Evolutionary conservation across 2,329 filamentous ascomycete species (phyloP), one percentile per base, ranked within the genome.

Genomic region (Thyridium curvatum): DNA sequence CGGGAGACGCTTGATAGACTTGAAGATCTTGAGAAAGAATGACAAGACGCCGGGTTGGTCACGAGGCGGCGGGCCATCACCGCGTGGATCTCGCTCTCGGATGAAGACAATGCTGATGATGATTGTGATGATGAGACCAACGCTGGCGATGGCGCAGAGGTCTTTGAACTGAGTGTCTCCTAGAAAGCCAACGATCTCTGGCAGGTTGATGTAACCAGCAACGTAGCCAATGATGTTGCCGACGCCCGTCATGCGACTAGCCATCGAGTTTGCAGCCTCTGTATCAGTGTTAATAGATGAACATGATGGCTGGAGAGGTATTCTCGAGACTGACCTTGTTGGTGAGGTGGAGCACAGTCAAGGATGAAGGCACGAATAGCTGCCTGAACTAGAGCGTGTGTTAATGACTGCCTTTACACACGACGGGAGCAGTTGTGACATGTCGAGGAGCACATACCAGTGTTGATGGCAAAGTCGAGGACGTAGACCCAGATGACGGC

Each of bases 391-490:
- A 47, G 42, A 47, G 21, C 6, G 21, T 26, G 21, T 26, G 21
- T 26, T 26, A 26, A n/a, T n/a, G n/a, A n/a, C n/a, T n/a, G n/a
- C n/a, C n/a, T n/a, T n/a, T n/a, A n/a, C n/a, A n/a, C n/a, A n/a
- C n/a, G n/a, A n/a, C n/a, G n/a, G n/a, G n/a, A n/a, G n/a, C n/a
- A n/a, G 21, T 26, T 26, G 21, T 6, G 21, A 26, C 21, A 10
- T 16, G 30, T 16, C 7, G 8, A 8, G 15, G 28, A 12, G 37
- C 43, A 61, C 70, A 51, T 65, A 85, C 82, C 83, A 41, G 90
- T 93, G 62, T 97, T 97, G 66, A 97, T 93, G 52, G 90, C 81
- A 60, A 97, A 93, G 59, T 97, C 91, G 37, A 97, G 74, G 36
- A 93, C 71, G 61, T 94, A 97, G 52, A 97, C 85, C 65, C 89